Percentiles rank a stretch among this genome's conserved stretches.
phyloP scores from a whole-genome alignment of 1,284 basidiomycete genomes.

The Hortiboletus rubellus region DNA sequence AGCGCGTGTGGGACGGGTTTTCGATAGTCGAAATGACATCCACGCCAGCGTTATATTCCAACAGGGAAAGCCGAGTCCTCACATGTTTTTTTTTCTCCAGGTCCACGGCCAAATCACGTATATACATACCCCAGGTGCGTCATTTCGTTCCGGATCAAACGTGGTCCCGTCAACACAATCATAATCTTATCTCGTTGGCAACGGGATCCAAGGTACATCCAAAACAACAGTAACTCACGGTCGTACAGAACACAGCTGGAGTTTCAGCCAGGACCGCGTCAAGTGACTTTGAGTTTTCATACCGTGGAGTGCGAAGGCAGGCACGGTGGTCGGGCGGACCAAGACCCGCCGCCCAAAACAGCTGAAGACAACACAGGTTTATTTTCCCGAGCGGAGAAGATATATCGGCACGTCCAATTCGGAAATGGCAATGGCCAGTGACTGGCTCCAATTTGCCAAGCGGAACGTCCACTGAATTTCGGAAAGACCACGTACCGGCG shows the following conservation, averaged over 20 bases:
- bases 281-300: neutral
- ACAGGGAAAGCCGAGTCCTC: neutral
- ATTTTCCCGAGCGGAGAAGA: too few relatives aligned
- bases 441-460: neutral
- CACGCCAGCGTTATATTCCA: neutral
- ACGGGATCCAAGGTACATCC: constrained; percentile 1
- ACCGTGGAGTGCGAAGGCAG: neutral
- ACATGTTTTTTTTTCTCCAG: constrained; percentile 2
- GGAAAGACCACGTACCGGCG: neutral
- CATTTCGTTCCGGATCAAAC: constrained; percentile 33
- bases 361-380: neutral
- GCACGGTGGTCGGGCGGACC: neutral
- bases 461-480: neutral
- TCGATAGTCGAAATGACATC: neutral
- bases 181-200: constrained; percentile 27
- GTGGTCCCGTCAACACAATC: constrained; percentile 15
- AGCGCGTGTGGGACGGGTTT: neutral
- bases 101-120: constrained; percentile 4
- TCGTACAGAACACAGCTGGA: neutral
- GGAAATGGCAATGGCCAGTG: constrained; percentile 1
- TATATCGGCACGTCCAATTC: neutral
- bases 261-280: neutral
- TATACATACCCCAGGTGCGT: constrained; percentile 35
- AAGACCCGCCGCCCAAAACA: neutral
- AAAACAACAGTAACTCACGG: constrained; percentile 1